Evolutionary conservation across 169 alveolate species (phyloP).

Genomic region (Cryptosporidium canis): DNA sequence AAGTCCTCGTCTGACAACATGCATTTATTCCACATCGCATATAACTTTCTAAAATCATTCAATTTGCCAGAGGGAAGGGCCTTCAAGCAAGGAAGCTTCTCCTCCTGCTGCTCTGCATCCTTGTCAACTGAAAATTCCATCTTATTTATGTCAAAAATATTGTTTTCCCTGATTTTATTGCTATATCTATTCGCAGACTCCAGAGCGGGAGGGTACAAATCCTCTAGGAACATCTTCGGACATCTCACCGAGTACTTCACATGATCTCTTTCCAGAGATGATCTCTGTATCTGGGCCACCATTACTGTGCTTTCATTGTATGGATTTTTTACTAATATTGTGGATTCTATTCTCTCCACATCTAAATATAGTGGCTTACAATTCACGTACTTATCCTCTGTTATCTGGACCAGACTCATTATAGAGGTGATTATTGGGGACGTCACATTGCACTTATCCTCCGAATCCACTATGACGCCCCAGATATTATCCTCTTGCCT

Average conservation of each 20-base stretch:
- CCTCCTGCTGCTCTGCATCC: not conserved
- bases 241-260: conserved; percentile 62
- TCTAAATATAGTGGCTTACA: conserved; percentile 65
- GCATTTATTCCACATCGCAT: conserved; percentile 72
- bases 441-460: conserved; percentile 39
- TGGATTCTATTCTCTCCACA: conserved; percentile 67
- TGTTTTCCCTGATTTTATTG: not conserved
- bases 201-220: conserved; percentile 68
- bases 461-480: conserved; percentile 17
- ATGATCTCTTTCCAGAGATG: conserved; percentile 33
- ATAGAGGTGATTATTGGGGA: conserved; percentile 36
- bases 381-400: conserved; percentile 63
- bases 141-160: conserved; percentile 20
- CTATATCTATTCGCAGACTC: conserved; percentile 42
- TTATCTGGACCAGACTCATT: conserved; percentile 54
- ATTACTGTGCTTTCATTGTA: conserved; percentile 41
- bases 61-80: conserved; percentile 47
- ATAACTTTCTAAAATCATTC: conserved; percentile 62
- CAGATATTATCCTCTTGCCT: conserved; percentile 42
- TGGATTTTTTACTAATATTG: conserved; percentile 48
- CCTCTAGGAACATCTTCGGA: conserved; percentile 60
- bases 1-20: conserved; percentile 56
- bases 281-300: conserved; percentile 32
- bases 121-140: not conserved
- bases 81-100: conserved; percentile 15